phyloP scores from a whole-genome alignment of 352 stramenopile species.

The Phytophthora constricta region DNA sequence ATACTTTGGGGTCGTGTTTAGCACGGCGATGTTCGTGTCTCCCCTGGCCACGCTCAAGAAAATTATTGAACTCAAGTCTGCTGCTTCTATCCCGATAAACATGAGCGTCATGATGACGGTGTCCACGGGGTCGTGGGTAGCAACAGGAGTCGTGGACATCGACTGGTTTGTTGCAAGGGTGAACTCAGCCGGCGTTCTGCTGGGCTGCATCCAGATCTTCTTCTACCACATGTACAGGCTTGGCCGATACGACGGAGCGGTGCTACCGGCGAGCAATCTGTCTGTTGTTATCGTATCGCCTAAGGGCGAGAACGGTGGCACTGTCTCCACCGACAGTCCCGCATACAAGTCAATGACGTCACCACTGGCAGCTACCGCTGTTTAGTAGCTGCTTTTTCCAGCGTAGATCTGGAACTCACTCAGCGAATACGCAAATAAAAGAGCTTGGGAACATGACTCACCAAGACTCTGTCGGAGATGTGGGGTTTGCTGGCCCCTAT shows the following conservation, averaged over 20 bases:
- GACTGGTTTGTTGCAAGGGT: slow-evolving; percentile 31
- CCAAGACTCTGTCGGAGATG: too few relatives aligned
- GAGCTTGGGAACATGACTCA: too few relatives aligned
- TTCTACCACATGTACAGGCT: slow-evolving; percentile 54
- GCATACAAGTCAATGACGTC: slow-evolving; percentile 22
- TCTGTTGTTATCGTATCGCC: slow-evolving; percentile 8
- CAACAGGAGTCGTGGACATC: slow-evolving; percentile 22
- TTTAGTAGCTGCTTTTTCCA: background rate
- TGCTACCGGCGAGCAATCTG: slow-evolving; percentile 6
- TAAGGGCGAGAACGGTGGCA: slow-evolving; percentile 6
- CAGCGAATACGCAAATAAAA: too few relatives aligned
- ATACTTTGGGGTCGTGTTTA: slow-evolving; percentile 27
- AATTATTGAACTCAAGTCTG: slow-evolving; percentile 30
- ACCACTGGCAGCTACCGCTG: slow-evolving; percentile 10
- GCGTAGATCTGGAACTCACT: too few relatives aligned
- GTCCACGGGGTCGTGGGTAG: slow-evolving; percentile 28
- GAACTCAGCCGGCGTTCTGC: slow-evolving; percentile 41
- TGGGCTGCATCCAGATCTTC: slow-evolving; percentile 49
- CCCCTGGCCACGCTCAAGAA: slow-evolving; percentile 34
- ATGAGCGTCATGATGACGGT: slow-evolving; percentile 32
- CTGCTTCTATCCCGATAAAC: slow-evolving; percentile 39
- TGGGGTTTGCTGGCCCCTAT: slow-evolving; percentile 7
- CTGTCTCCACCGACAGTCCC: slow-evolving; percentile 21
- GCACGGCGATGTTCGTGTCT: slow-evolving; percentile 33
- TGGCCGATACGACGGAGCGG: background rate